Conservation (phyloP, 2,329 filamentous ascomycete species). For the Zasmidium citrigriseum region DNA sequence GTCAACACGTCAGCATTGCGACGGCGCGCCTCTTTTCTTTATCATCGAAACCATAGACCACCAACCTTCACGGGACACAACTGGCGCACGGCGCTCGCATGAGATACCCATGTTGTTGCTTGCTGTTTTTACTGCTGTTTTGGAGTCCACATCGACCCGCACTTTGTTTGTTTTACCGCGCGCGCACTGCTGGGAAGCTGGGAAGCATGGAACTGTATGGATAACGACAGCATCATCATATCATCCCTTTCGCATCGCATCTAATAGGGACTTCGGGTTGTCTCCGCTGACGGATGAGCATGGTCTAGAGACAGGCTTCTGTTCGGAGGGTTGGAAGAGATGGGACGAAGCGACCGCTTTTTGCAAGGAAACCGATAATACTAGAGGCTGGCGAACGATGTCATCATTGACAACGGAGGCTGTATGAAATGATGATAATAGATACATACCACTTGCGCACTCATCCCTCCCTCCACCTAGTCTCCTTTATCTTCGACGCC, state of each 20-base stretch:
- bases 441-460: conserved; percentile 1
- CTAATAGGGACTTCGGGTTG: background rate
- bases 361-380: background rate
- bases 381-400: background rate
- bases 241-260: conserved; percentile 1
- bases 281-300: background rate
- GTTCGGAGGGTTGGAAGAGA: background rate
- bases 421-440: conserved; percentile 12
- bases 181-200: background rate
- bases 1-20: conserved; percentile 23
- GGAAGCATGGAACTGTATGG: conserved; percentile 2
- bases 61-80: conserved; percentile 24
- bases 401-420: background rate
- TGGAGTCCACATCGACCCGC: background rate
- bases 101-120: conserved; percentile 24
- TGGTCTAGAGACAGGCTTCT: background rate
- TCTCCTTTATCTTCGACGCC: background rate
- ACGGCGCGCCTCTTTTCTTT: conserved; percentile 17
- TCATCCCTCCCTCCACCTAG: background rate
- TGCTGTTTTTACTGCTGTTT: background rate
- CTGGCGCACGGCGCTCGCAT: conserved; percentile 23
- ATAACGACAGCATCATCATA: conserved; percentile 11
- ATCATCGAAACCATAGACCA: conserved; percentile 22
- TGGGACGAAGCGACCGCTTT: background rate
- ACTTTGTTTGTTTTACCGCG: background rate